These are phyloP conservation scores for Blumeria hordei DNA, from an alignment of 2,329 filamentous ascomycete species.

Conservation along the genomic window DNA sequence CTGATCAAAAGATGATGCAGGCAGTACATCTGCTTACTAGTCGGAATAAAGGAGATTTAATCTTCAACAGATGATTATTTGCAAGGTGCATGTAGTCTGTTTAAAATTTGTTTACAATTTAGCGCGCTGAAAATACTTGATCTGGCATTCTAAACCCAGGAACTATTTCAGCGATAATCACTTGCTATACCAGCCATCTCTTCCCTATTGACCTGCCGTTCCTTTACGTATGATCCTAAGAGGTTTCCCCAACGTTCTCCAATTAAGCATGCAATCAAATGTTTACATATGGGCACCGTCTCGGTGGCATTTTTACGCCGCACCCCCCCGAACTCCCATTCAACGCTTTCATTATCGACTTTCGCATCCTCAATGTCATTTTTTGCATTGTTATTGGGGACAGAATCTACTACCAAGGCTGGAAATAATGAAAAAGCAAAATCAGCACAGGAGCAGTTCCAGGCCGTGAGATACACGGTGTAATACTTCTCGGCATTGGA, in stretches of 20 bases:
- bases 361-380: neutral
- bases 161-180: neutral
- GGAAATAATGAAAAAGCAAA: constrained; percentile 55
- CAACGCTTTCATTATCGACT: neutral
- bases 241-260: constrained; percentile 36
- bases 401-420: neutral
- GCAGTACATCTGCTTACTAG: too few species aligned
- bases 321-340: constrained; percentile 23
- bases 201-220: constrained; percentile 28
- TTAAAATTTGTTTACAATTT: neutral
- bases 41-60: too few species aligned
- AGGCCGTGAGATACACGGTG: constrained; percentile 46
- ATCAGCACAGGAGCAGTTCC: constrained; percentile 77
- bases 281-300: constrained; percentile 49
- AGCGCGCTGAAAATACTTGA: neutral
- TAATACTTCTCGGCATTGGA: constrained; percentile 23
- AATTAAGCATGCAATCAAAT: constrained; percentile 64
- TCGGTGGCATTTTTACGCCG: constrained; percentile 11
- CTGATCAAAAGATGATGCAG: too few species aligned
- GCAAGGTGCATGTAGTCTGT: too few species aligned
- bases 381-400: neutral
- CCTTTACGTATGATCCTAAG: constrained; percentile 31
- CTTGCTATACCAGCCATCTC: constrained; percentile 40
- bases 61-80: too few species aligned
- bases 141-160: neutral